A percentile compares a stretch with the other conserved stretches of the same genome.
Evolutionary conservation across 1,284 basidiomycete species (phyloP).

Genomic region (Inonotus hispidus): DNA sequence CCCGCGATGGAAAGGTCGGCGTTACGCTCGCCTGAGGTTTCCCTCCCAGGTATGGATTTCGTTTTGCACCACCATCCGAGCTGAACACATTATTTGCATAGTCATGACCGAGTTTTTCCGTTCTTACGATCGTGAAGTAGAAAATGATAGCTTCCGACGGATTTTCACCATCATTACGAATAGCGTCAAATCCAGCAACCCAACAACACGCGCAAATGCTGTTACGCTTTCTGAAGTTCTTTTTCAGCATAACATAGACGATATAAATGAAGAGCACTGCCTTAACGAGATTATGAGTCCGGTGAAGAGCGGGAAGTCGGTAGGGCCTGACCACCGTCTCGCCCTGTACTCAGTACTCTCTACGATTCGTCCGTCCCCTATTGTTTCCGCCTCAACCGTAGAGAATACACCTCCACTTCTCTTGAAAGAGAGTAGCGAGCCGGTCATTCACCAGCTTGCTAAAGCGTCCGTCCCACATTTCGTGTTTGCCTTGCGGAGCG

Average conservation of each 20-base stretch:
- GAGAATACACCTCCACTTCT: conserved; percentile 56
- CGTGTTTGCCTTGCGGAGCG: conserved; percentile 41
- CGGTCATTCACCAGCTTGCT: conserved; percentile 50
- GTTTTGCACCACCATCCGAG: conserved; percentile 1
- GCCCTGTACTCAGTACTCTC: conserved; percentile 76
- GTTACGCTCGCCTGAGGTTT: conserved; percentile 68
- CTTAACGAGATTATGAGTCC: conserved; percentile 64
- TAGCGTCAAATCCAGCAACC: conserved; percentile 74
- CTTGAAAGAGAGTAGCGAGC: conserved; percentile 75
- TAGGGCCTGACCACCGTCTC: conserved; percentile 81
- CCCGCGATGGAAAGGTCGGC: conserved; percentile 71
- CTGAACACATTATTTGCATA: conserved; percentile 26
- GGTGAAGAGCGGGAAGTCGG: conserved; percentile 78
- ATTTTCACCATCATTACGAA: conserved; percentile 63
- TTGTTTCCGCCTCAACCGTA: conserved; percentile 49
- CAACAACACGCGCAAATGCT: conserved; percentile 54
- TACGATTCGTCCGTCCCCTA: conserved; percentile 44
- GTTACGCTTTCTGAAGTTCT: conserved; percentile 59
- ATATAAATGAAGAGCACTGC: conserved; percentile 38
- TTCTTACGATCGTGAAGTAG: conserved; percentile 51
- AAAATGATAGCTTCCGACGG: conserved; percentile 51
- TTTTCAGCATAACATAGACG: conserved; percentile 31
- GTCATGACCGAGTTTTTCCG: conserved; percentile 52
- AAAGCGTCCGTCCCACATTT: conserved; percentile 57
- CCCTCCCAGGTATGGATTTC: conserved; percentile 45